Percentiles rank a stretch among this genome's conserved stretches.
phyloP scores from a whole-genome alignment of 2,329 filamentous ascomycete species.

The Colletotrichum viniferum region DNA sequence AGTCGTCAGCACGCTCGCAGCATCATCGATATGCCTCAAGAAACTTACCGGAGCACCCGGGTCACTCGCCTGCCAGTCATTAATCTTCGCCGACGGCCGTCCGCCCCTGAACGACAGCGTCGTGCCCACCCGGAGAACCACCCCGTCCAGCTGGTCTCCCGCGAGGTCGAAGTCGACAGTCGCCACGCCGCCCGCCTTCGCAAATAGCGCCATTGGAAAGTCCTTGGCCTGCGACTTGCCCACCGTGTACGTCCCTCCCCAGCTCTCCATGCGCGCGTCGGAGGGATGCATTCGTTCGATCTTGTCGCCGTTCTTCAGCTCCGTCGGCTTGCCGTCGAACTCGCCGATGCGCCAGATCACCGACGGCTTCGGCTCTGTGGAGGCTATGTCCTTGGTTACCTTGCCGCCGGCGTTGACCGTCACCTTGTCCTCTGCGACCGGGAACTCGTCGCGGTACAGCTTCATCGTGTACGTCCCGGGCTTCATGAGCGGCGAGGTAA shows the following conservation, averaged over 20 bases:
- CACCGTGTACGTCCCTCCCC: constrained; percentile 57
- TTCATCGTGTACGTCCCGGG: constrained; percentile 65
- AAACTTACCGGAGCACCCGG: constrained; percentile 36
- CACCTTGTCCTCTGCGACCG: constrained; percentile 50
- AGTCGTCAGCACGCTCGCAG: constrained; percentile 10
- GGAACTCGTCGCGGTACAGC: constrained; percentile 60
- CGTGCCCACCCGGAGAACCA: constrained; percentile 60
- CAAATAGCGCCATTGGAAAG: constrained; percentile 64
- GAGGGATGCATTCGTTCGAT: constrained; percentile 63
- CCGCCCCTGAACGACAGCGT: constrained; percentile 61
- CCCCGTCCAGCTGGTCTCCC: constrained; percentile 43
- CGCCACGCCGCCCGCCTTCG: constrained; percentile 48
- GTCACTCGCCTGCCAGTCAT: constrained; percentile 32
- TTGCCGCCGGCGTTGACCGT: constrained; percentile 50
- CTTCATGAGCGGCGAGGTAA: constrained; percentile 63
- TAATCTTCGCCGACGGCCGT: constrained; percentile 49
- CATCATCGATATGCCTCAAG: no score
- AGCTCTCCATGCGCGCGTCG: constrained; percentile 56
- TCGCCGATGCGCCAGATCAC: constrained; percentile 61
- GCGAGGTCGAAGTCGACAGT: constrained; percentile 56
- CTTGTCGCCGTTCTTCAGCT: constrained; percentile 62
- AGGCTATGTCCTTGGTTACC: constrained; percentile 51
- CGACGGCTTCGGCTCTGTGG: constrained; percentile 39
- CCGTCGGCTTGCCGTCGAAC: constrained; percentile 60
- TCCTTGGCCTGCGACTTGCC: constrained; percentile 48